These are phyloP conservation scores for Diaporthe citrichinensis DNA, from an alignment of 2,329 filamentous ascomycete species.

Conservation along the genomic window DNA sequence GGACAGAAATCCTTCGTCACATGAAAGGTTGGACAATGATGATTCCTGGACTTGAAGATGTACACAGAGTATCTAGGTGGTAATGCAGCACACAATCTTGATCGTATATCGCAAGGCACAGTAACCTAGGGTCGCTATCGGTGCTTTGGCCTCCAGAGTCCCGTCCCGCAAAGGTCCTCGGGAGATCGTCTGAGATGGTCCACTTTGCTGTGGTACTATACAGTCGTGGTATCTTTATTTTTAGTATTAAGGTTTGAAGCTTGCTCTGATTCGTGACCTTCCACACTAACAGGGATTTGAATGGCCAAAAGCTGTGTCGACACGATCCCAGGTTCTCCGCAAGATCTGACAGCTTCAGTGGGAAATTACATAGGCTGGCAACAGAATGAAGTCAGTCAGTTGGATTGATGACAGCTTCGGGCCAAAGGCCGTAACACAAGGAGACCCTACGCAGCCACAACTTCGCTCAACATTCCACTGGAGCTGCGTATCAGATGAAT, in stretches of 20 bases:
- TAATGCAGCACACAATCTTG: background rate
- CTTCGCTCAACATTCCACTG: background rate
- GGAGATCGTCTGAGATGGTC: background rate
- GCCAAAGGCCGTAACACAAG: background rate
- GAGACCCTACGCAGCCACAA: background rate
- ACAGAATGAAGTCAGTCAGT: background rate
- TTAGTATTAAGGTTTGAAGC: conserved; percentile 7
- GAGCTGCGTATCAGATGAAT: background rate
- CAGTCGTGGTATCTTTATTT: background rate
- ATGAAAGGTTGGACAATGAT: background rate
- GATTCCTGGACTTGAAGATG: background rate
- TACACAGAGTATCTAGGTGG: background rate
- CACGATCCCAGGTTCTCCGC: background rate
- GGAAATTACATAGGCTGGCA: background rate
- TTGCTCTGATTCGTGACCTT: background rate
- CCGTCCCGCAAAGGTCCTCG: background rate
- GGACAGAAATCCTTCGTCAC: background rate
- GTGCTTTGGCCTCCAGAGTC: background rate
- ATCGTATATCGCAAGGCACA: background rate
- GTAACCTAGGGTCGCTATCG: background rate
- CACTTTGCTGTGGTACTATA: background rate
- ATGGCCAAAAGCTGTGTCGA: background rate
- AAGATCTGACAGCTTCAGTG: conserved; percentile 9
- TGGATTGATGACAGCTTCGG: background rate
- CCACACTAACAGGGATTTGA: background rate